phyloP scores from a whole-genome alignment of 2,329 filamentous ascomycete genomes.

The Aspergillus pseudoglaucus region DNA sequence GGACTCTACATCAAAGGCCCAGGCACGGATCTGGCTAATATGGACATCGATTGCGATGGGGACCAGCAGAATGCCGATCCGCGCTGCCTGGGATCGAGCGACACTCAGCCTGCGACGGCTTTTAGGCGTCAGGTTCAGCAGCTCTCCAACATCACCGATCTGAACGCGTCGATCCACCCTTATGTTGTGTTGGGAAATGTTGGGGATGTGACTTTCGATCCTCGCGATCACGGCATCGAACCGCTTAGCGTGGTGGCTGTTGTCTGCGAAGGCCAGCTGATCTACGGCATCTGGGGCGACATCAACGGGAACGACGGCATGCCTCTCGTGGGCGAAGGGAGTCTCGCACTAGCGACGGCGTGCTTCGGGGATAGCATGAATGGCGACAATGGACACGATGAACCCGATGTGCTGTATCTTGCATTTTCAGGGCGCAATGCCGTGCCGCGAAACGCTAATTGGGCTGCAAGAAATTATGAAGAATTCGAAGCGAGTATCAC shows the following conservation, averaged over 20 bases:
- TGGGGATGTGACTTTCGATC: conserved; percentile 4
- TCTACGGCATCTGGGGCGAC: conserved; percentile 8
- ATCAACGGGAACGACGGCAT: conserved; percentile 4
- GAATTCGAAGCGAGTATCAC: conserved; percentile 4
- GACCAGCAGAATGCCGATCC: conserved; percentile 1
- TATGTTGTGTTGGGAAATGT: conserved; percentile 22
- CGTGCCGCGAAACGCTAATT: conserved; percentile 2
- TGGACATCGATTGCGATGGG: conserved; percentile 15
- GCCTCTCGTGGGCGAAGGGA: conserved; percentile 4
- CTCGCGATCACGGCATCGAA: not conserved
- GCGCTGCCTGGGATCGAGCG: conserved; percentile 5
- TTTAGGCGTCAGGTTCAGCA: conserved; percentile 7
- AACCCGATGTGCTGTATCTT: conserved; percentile 5
- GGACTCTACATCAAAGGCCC: conserved; percentile 8
- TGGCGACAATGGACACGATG: conserved; percentile 2
- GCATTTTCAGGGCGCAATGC: conserved; percentile 4
- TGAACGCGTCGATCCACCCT: conserved; percentile 17
- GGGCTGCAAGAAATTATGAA: conserved; percentile 2
- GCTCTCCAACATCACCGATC: conserved; percentile 11
- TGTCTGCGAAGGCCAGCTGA: conserved; percentile 3
- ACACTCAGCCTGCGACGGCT: conserved; percentile 7
- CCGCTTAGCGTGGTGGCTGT: conserved; percentile 6
- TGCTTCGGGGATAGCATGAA: conserved; percentile 2
- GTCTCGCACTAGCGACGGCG: conserved; percentile 5
- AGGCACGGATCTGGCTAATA: conserved; percentile 6